Evolutionary conservation across 495 filamentous ascomycete genomes (phyloP).

Genomic region (Wilcoxina mikolae): DNA sequence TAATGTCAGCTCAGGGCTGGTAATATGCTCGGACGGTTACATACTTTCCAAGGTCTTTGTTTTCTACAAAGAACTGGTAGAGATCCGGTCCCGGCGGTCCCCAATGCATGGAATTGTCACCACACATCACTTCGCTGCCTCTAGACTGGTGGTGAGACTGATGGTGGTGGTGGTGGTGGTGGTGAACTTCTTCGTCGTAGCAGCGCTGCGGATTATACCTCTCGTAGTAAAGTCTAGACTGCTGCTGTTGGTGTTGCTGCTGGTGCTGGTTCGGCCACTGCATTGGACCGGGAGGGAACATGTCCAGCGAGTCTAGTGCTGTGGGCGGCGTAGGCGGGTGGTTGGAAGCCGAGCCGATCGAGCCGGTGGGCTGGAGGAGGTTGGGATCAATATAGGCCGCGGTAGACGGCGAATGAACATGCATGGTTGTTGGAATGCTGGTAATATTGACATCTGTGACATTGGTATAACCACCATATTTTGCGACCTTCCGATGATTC

Average conservation of each 20-base stretch:
- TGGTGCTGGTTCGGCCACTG: constrained; percentile 4
- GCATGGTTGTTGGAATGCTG: background rate
- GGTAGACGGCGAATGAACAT: too few relatives aligned
- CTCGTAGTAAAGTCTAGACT: background rate
- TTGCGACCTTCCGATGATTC: constrained; percentile 1
- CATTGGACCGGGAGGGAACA: background rate
- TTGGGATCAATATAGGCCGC: constrained; percentile 2
- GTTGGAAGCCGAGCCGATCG: constrained; percentile 1
- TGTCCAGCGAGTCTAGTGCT: background rate
- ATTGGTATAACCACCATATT: background rate
- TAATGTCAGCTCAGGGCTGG: background rate
- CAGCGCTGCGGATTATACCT: background rate
- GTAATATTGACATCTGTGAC: background rate
- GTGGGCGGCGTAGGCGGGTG: constrained; percentile 7
- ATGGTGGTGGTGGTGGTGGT: background rate
- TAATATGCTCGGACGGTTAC: background rate
- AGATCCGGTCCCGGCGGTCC: background rate
- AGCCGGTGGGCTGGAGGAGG: background rate
- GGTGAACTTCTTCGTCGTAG: background rate
- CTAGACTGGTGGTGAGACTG: background rate
- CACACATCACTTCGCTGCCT: background rate
- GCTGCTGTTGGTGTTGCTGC: constrained; percentile 1
- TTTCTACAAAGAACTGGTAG: background rate
- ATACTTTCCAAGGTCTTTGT: background rate
- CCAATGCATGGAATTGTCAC: background rate